Evolutionary conservation across 2,329 filamentous ascomycete genomes (phyloP).

Genomic region (Paecilomyces variotii): DNA sequence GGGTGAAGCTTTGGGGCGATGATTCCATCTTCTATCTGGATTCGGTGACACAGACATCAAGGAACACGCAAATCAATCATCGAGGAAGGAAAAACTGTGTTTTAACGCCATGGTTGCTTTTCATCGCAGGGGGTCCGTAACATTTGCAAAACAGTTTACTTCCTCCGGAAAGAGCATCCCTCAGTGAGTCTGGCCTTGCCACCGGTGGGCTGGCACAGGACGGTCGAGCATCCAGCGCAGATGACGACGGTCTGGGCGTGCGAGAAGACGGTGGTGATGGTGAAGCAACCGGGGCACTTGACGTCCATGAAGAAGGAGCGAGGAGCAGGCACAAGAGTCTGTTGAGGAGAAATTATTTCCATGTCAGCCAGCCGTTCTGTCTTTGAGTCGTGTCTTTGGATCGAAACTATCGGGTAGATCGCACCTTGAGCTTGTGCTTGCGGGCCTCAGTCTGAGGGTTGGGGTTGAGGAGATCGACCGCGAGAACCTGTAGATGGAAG

Average conservation of each 20-base stretch:
- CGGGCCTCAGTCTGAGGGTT: conserved; percentile 93
- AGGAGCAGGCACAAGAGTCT: conserved; percentile 91
- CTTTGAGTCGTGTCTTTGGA: background rate
- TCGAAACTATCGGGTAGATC: conserved; percentile 18
- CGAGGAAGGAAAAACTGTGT: conserved; percentile 1
- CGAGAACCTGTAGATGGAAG: conserved; percentile 71
- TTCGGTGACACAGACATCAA: background rate
- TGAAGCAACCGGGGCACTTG: conserved; percentile 99
- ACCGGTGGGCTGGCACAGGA: conserved; percentile 98
- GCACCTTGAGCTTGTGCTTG: conserved; percentile 99
- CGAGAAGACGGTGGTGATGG: conserved; percentile 99
- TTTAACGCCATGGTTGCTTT: conserved; percentile 1
- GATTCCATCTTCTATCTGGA: background rate
- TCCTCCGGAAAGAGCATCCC: conserved; percentile 99
- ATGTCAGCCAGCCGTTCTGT: conserved; percentile 2
- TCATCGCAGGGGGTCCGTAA: conserved; percentile 6
- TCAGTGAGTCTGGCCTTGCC: conserved; percentile 98
- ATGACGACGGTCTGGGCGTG: conserved; percentile 99
- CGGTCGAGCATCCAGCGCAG: conserved; percentile 98
- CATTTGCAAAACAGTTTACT: conserved; percentile 53
- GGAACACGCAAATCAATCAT: conserved; percentile 1
- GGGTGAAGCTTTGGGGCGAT: background rate
- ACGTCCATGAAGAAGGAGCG: conserved; percentile 99
- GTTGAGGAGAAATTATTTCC: conserved; percentile 1
- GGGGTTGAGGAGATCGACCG: conserved; percentile 99